Base-by-base conservation (phyloP, 1,284 basidiomycete genomes). In the Apiotrichum sp. region DNA sequence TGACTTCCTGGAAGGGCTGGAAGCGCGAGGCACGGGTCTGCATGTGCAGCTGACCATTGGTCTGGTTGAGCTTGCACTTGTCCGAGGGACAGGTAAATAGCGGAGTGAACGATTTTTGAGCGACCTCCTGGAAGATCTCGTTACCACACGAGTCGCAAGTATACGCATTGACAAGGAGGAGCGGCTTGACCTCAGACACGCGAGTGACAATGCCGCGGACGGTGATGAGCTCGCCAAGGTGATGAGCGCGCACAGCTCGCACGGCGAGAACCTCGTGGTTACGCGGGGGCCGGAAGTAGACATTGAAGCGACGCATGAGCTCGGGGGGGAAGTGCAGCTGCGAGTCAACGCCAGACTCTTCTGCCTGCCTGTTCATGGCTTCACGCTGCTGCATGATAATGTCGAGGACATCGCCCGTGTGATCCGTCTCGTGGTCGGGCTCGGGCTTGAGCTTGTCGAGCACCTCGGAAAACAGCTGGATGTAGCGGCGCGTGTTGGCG, bases 151-250 rank as follows among this genome's bases (percentile, higher is more conserved):
- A 86, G 73, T 98, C 96, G 78, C 96, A 99, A 0, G 96, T 96
- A 76, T 98, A 98, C 34, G 95, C 96, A 76, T 97, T 97, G 71
- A 98, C 93, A 65, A 91, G 86, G 11, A 99, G 83, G 36, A 97
- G 85, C 8, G 96, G 96, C 72, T 98, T 98, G 72, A 99, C 96
- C 80, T 98, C 96, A 7, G 92, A 96, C 3, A 98, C 93, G 55
- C 96, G 90, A n/a, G 93, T 99, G 51, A 98, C 93, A 67, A 99
- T 98, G 49, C 95, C 96, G 45, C 95, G 88, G 59, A 96, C 88
- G 22, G 92, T 97, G 73, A 99, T 93, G 59, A 98, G 81, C 66
- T 85, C 86, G 51, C 96, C 96, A 22, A 98, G 82, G 65, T 93
- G 86, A 13, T 79, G 72, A 29, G 93, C 91, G 59, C 86, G 86